Percentiles rank a stretch among this genome's conserved stretches.
Evolutionary conservation across 2,329 filamentous ascomycete genomes (phyloP).

Genomic region (Venturia nashicola): DNA sequence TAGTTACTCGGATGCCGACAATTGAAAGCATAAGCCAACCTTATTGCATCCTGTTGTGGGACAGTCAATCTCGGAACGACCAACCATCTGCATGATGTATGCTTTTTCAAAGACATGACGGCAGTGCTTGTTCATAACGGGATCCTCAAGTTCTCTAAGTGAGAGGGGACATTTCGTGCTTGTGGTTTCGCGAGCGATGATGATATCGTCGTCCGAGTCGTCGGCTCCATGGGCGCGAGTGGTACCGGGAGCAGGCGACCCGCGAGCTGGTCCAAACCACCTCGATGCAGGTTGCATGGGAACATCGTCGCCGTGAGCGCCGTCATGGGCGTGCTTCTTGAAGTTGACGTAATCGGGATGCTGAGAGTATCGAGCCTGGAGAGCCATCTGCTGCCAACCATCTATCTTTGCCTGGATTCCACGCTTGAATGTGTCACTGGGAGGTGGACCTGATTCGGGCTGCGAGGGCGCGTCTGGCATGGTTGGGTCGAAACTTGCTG

Average conservation of each 20-base stretch:
- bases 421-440: constrained; percentile 20
- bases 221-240: constrained; percentile 28
- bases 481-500: background rate
- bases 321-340: constrained; percentile 49
- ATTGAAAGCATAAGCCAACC: constrained; percentile 16
- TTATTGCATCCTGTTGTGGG: constrained; percentile 53
- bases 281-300: constrained; percentile 43
- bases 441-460: constrained; percentile 10
- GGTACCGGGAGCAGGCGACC: constrained; percentile 29
- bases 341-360: constrained; percentile 51
- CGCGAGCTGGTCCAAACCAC: constrained; percentile 47
- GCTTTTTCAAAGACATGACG: constrained; percentile 58
- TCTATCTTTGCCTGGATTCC: constrained; percentile 29
- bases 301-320: constrained; percentile 40
- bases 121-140: constrained; percentile 67
- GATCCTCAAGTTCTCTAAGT: constrained; percentile 54
- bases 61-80: constrained; percentile 37
- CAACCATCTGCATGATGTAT: constrained; percentile 46
- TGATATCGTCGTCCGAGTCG: constrained; percentile 55
- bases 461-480: constrained; percentile 16
- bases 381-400: constrained; percentile 27
- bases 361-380: constrained; percentile 38
- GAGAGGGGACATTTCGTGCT: constrained; percentile 61
- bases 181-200: constrained; percentile 49
- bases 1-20: background rate